Percentiles rank a stretch among this genome's conserved stretches.
These are phyloP conservation scores for Cercospora sp. DNA, from an alignment of 2,329 filamentous ascomycete genomes.

Conservation along the genomic window DNA sequence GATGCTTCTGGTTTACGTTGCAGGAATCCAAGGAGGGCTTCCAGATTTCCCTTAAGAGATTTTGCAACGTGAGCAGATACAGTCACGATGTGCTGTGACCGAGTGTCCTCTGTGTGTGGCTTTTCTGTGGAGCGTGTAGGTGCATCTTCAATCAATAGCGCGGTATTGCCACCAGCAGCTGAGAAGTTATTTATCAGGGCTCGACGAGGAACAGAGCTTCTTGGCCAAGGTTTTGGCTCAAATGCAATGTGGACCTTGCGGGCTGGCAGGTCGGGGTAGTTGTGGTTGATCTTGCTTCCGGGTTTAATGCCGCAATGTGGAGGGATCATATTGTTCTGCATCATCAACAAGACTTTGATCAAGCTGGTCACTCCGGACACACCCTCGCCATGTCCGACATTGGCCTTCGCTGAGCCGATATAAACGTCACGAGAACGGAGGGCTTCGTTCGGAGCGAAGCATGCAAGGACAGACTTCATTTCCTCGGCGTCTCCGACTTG, in stretches of 20 bases:
- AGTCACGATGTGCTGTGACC: slow-evolving; percentile 55
- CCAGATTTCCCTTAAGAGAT: slow-evolving; percentile 55
- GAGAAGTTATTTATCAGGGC: slow-evolving; percentile 67
- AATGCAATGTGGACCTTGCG: slow-evolving; percentile 1
- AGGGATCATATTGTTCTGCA: slow-evolving; percentile 39
- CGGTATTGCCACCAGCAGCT: slow-evolving; percentile 71
- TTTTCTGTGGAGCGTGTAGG: slow-evolving; percentile 40
- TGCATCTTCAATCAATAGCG: slow-evolving; percentile 64
- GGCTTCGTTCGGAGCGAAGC: slow-evolving; percentile 4
- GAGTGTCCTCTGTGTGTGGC: neutral
- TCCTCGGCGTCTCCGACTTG: slow-evolving; percentile 19
- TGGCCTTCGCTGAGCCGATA: slow-evolving; percentile 40
- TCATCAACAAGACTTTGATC: slow-evolving; percentile 42
- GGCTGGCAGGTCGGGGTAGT: neutral
- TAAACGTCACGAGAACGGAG: slow-evolving; percentile 24
- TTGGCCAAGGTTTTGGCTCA: neutral
- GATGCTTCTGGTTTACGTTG: slow-evolving; percentile 27
- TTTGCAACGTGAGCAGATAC: slow-evolving; percentile 57
- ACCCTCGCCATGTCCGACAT: slow-evolving; percentile 43
- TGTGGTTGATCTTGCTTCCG: slow-evolving; percentile 1
- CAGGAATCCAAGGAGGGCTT: slow-evolving; percentile 29
- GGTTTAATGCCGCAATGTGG: slow-evolving; percentile 28
- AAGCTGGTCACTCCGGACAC: slow-evolving; percentile 37
- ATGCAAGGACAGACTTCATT: slow-evolving; percentile 8
- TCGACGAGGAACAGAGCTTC: slow-evolving; percentile 38